Conservation (phyloP, 768 basidiomycete species). For the Punctularia strigosozonata region DNA sequence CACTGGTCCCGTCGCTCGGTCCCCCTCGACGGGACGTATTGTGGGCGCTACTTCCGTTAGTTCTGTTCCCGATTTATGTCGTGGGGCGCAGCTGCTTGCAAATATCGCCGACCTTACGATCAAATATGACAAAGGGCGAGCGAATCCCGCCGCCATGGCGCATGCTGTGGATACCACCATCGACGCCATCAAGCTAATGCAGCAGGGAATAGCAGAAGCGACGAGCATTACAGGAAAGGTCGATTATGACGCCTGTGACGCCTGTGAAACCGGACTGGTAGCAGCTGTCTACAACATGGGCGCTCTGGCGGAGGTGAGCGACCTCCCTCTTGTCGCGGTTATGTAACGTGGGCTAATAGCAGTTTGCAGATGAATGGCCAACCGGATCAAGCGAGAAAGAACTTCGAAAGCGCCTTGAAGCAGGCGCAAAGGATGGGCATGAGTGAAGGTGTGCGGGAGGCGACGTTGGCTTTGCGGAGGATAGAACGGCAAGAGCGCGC, state of each 20-base stretch:
- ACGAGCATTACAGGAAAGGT: not conserved
- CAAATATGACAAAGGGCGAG: no score
- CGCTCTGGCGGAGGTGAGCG: constrained; percentile 32
- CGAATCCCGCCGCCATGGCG: no score
- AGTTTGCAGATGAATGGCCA: constrained; percentile 22
- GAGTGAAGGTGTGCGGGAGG: constrained; percentile 23
- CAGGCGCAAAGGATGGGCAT: constrained; percentile 20
- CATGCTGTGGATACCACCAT: no score
- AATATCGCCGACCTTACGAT: not conserved
- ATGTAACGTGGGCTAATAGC: not conserved
- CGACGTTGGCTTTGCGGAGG: constrained; percentile 21
- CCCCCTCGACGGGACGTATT: constrained; percentile 39
- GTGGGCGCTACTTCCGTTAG: constrained; percentile 24
- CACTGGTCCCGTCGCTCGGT: constrained; percentile 26
- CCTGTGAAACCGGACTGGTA: not conserved
- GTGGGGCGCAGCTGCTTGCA: not conserved
- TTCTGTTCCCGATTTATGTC: not conserved
- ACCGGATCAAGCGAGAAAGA: constrained; percentile 13
- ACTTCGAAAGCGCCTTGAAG: constrained; percentile 20
- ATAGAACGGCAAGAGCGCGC: constrained; percentile 9
- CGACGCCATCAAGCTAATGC: not conserved
- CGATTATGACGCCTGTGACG: not conserved
- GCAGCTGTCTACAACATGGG: constrained; percentile 31
- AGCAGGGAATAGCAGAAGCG: not conserved
- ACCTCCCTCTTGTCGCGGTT: not conserved